These are phyloP conservation scores for Solanum pimpinellifolium DNA, from an alignment of 257 asterid species.

Conservation along the genomic window DNA sequence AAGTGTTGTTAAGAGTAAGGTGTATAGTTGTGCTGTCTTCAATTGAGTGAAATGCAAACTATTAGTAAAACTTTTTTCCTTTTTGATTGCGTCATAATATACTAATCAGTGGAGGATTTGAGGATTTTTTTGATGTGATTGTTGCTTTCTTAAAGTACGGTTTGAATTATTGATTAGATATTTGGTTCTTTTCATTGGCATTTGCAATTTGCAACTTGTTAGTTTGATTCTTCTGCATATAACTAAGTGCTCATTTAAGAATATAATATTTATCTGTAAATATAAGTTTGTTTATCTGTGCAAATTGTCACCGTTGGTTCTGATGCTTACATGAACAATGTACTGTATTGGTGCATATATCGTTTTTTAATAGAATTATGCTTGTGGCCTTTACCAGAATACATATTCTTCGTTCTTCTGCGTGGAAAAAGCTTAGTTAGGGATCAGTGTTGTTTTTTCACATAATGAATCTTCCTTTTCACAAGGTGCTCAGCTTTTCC, in stretches of 20 bases:
- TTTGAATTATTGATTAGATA: conserved; percentile 34
- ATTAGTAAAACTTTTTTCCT: neutral
- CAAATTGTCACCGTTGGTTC: conserved; percentile 40
- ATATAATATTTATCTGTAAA: conserved; percentile 21
- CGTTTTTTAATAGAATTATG: conserved; percentile 17
- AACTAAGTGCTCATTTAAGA: conserved; percentile 33
- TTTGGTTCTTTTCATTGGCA: conserved; percentile 19
- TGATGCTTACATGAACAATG: conserved; percentile 38
- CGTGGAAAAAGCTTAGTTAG: neutral
- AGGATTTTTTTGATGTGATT: conserved; percentile 20
- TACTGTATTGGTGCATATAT: neutral
- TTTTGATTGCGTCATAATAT: neutral
- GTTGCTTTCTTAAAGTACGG: conserved; percentile 17
- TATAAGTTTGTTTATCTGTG: conserved; percentile 22
- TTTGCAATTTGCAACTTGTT: neutral
- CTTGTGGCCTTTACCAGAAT: neutral
- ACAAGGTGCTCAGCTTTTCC: conserved; percentile 19
- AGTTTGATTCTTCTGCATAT: neutral
- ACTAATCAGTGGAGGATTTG: conserved; percentile 22
- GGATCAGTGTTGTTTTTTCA: conserved; percentile 35
- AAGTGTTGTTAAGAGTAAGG: neutral
- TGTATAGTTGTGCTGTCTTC: conserved; percentile 1
- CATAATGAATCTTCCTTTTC: conserved; percentile 37
- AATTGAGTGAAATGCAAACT: neutral
- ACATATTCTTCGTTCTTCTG: neutral